Evolutionary conservation across 73 alveolate species (phyloP).

Genomic region (Symbiodinium pilosum): DNA sequence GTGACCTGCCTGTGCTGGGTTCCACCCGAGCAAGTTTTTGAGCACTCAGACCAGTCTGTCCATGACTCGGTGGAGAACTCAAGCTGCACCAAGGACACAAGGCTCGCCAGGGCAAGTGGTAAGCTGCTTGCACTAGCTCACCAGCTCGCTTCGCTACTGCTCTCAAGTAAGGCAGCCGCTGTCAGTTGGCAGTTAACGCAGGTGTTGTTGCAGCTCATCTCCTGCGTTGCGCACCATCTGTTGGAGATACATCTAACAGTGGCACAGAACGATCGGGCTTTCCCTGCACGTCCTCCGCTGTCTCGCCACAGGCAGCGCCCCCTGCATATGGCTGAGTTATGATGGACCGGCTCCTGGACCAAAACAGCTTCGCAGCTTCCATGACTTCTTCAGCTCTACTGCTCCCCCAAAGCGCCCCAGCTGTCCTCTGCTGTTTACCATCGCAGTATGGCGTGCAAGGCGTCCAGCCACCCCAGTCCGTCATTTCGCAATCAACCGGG

Average conservation of each 20-base stretch:
- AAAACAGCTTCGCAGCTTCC: too few species aligned
- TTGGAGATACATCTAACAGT: neutral
- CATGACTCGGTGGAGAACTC: slow-evolving; percentile 41
- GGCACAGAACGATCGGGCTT: neutral
- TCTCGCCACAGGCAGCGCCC: slow-evolving; percentile 58
- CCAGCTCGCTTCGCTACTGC: too few species aligned
- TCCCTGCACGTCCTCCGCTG: slow-evolving; percentile 31
- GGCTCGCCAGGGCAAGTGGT: too few species aligned
- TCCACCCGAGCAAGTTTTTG: slow-evolving; percentile 60
- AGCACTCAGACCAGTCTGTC: slow-evolving; percentile 80
- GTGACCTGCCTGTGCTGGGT: slow-evolving; percentile 24
- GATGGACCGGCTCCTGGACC: slow-evolving; percentile 49
- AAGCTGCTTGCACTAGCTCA: too few species aligned
- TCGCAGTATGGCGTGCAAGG: slow-evolving; percentile 57
- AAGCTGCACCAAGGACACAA: too few species aligned
- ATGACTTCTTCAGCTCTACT: too few species aligned
- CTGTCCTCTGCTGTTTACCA: slow-evolving; percentile 67
- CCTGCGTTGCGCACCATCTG: slow-evolving; percentile 16
- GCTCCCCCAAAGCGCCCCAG: neutral
- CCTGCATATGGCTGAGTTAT: slow-evolving; percentile 57
- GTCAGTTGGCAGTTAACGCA: slow-evolving; percentile 47
- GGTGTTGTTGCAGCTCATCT: slow-evolving; percentile 45
- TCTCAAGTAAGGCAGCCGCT: neutral
- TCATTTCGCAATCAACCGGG: slow-evolving; percentile 65
- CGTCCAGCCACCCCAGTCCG: slow-evolving; percentile 72